These are phyloP conservation scores for Saccharomycopsis vini DNA, from an alignment of 805 yeast species.

Conservation along the genomic window DNA sequence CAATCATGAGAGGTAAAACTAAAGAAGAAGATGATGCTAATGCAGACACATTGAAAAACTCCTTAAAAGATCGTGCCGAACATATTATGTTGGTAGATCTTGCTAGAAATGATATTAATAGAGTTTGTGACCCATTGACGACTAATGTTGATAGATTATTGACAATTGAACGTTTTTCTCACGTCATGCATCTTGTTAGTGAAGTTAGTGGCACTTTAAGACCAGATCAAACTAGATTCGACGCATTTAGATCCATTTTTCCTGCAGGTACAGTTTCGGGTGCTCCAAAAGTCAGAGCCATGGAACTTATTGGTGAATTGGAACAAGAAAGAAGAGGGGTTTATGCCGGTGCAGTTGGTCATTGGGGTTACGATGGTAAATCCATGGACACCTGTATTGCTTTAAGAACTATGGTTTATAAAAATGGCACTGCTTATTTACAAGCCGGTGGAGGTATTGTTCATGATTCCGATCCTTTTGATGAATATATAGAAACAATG, in stretches of 20 bases:
- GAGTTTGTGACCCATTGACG: constrained; percentile 82
- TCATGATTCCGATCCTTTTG: constrained; percentile 87
- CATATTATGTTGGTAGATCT: constrained; percentile 98
- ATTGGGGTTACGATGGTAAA: constrained; percentile 93
- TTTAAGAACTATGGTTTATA: constrained; percentile 90
- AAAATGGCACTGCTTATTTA: constrained; percentile 80
- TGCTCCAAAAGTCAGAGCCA: constrained; percentile 95
- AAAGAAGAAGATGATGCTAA: constrained; percentile 82
- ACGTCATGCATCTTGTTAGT: constrained; percentile 93
- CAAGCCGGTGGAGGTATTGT: constrained; percentile 99
- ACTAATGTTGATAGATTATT: constrained; percentile 83
- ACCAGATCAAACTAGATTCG: constrained; percentile 78
- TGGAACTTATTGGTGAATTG: constrained; percentile 85
- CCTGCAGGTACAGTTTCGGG: constrained; percentile 99
- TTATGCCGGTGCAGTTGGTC: constrained; percentile 98
- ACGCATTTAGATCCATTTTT: constrained; percentile 94
- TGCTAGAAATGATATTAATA: constrained; percentile 91
- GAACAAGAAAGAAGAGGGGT: constrained; percentile 92
- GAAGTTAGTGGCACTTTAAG: constrained; percentile 91
- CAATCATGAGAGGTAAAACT: constrained; percentile 84
- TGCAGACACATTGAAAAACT: constrained; percentile 63
- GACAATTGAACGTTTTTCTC: constrained; percentile 88
- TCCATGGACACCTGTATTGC: constrained; percentile 98
- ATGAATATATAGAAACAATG: constrained; percentile 93
- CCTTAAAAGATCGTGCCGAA: constrained; percentile 91